Percentiles rank a stretch among this genome's conserved stretches.
Conservation (phyloP, 2,329 filamentous ascomycete genomes). For the Stemphylium vesicarium region DNA sequence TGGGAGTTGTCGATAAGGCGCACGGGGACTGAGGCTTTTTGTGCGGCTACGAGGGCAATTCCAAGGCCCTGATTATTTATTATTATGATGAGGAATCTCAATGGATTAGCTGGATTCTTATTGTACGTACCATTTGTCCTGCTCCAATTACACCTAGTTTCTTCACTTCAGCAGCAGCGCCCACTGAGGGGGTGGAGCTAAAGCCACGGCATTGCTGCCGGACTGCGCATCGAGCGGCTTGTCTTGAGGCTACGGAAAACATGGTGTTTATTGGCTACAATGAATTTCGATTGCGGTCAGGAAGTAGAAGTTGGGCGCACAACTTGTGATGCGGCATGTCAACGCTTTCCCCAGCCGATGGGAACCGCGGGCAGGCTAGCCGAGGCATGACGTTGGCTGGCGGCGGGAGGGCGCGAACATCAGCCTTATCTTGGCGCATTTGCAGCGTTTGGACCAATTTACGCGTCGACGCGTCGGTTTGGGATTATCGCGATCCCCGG, state of each 20-base stretch:
- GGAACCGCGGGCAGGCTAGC: conserved; percentile 30
- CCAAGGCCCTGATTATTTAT: conserved; percentile 74
- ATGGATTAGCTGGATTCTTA: neutral
- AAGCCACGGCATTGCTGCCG: conserved; percentile 60
- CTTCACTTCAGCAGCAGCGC: conserved; percentile 76
- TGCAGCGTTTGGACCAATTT: conserved; percentile 36
- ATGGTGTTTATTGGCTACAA: conserved; percentile 24
- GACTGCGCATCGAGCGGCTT: conserved; percentile 27
- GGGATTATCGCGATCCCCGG: conserved; percentile 12
- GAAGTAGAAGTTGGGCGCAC: neutral
- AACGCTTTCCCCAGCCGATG: conserved; percentile 23
- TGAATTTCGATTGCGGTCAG: neutral
- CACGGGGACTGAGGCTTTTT: conserved; percentile 82
- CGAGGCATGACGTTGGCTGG: conserved; percentile 30
- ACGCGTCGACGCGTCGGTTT: conserved; percentile 43
- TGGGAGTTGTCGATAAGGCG: conserved; percentile 85
- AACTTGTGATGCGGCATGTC: conserved; percentile 26
- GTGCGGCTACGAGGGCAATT: conserved; percentile 91
- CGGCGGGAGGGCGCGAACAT: conserved; percentile 1
- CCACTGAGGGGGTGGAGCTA: conserved; percentile 67
- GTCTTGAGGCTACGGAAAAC: conserved; percentile 42
- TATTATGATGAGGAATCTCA: conserved; percentile 14
- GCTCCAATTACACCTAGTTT: conserved; percentile 90
- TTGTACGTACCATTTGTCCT: conserved; percentile 82
- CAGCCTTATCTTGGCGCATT: conserved; percentile 30